Percentiles rank a stretch among this genome's conserved stretches.
Evolutionary conservation across 495 filamentous ascomycete species (phyloP).

Genomic region (Jackrogersella multiformis): DNA sequence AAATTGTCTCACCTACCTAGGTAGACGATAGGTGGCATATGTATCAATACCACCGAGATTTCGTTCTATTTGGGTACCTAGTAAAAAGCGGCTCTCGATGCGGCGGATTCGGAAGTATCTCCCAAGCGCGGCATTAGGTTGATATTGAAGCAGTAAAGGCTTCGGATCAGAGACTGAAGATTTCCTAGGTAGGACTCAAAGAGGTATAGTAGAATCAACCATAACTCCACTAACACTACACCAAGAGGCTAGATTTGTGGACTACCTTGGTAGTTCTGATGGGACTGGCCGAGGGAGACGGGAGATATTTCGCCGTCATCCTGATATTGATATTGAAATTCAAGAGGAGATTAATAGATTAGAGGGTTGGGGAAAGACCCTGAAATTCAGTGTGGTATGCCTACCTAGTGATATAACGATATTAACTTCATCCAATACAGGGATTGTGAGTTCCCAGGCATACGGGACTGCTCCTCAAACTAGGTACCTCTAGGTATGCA

Average conservation of each 20-base stretch:
- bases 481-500: too few relatives aligned
- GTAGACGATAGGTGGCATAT: conserved; percentile 8
- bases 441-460: conserved; percentile 26
- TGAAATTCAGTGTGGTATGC: conserved; percentile 16
- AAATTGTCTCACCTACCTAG: conserved; percentile 6
- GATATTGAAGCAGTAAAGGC: conserved; percentile 31
- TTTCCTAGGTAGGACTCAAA: conserved; percentile 20
- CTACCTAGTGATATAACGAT: too few relatives aligned
- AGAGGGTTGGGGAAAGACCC: conserved; percentile 30
- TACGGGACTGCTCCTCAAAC: conserved; percentile 21
- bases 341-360: conserved; percentile 30
- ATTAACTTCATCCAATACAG: conserved; percentile 19
- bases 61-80: not conserved
- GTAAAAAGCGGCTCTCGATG: conserved; percentile 21
- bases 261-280: conserved; percentile 8
- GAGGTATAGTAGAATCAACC: conserved; percentile 19
- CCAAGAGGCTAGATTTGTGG: conserved; percentile 17
- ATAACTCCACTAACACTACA: conserved; percentile 22
- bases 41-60: conserved; percentile 15
- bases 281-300: conserved; percentile 24
- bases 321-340: conserved; percentile 40
- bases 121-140: conserved; percentile 21
- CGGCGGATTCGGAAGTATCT: conserved; percentile 31
- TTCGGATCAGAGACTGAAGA: conserved; percentile 29
- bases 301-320: conserved; percentile 39